Evolutionary conservation across 2,329 filamentous ascomycete species (phyloP), one percentile per base, ranked within the genome.

Genomic region (Fusarium hainanense): DNA sequence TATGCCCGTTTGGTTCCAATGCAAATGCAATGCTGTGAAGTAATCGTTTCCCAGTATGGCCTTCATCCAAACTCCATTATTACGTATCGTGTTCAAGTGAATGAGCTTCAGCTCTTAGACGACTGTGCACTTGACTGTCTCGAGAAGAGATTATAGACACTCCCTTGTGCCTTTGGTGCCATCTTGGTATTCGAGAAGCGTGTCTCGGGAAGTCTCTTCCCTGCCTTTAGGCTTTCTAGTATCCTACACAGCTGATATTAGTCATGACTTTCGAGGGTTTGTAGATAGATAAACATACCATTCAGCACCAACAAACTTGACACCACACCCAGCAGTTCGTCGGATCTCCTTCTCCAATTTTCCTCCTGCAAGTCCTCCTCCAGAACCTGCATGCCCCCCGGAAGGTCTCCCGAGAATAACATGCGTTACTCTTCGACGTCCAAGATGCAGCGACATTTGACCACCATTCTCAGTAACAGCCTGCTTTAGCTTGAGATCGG

Each of bases 261-360:
- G 54, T 42, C 16, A 14, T 16, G n/a, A 28, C 40, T n/a, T 16
- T 41, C 13, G 12, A n/a, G 25, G 25, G 12, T 21, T n/a, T 28
- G 32, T 18, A 42, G 21, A 27, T 21, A 12, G 18, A 41, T 16
- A 16, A 21, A 60, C 44, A 52, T 77, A 92, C 93, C 94, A 98
- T 73, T 97, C 91, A 27, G 90, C 92, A 54, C 86, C 88, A 56
- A 98, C 91, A 78, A 92, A 95, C 81, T 90, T 94, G 54, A 97
- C 85, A 27, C 87, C 88, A 68, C 88, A 89, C 13, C 92, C 92
- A 23, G 90, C 85, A 6, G 89, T 83, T 58, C 86, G 86, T 27
- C 83, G 80, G 58, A 97, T 91, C 82, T 97, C 94, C 78, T 88
- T 92, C 72, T 97, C 91, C 51, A 97, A 82, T 82, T 98, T 98